Percentiles rank a stretch among this genome's conserved stretches.
Evolutionary conservation across 352 stramenopile genomes (phyloP).

Genomic region (Nothophytophthora sp.): DNA sequence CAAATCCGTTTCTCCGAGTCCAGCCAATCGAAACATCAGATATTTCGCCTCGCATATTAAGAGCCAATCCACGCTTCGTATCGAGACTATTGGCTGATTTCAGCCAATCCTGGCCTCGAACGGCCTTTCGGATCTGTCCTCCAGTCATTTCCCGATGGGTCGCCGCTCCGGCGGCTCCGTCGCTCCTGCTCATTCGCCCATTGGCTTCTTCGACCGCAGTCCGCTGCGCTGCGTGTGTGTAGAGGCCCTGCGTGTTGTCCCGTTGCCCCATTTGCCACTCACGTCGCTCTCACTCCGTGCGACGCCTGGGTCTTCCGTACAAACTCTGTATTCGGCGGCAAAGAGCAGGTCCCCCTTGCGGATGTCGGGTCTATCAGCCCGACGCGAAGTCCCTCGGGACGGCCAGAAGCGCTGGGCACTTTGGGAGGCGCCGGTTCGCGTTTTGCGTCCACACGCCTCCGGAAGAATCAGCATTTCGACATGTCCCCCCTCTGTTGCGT

Average conservation of each 20-base stretch:
- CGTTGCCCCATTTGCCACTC: conserved; percentile 67
- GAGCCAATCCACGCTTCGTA: too few relatives aligned
- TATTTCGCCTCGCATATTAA: too few relatives aligned
- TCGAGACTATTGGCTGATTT: not conserved
- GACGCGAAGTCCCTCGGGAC: conserved; percentile 65
- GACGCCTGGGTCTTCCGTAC: conserved; percentile 71
- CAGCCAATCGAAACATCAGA: too few relatives aligned
- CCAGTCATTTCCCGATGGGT: conserved; percentile 7
- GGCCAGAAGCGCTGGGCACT: conserved; percentile 81
- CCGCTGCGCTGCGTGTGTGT: conserved; percentile 5
- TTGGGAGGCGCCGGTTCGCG: conserved; percentile 50
- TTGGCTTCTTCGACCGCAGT: conserved; percentile 2
- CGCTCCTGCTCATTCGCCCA: too few relatives aligned
- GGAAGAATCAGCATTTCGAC: conserved; percentile 87
- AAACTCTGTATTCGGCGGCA: conserved; percentile 42
- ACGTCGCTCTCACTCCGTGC: conserved; percentile 50
- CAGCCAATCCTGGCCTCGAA: conserved; percentile 10
- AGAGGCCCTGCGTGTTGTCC: conserved; percentile 3
- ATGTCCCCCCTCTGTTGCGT: conserved; percentile 25
- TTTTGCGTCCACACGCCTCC: conserved; percentile 56
- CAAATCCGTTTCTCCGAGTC: too few relatives aligned
- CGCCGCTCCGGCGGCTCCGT: too few relatives aligned
- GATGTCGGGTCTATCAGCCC: conserved; percentile 84
- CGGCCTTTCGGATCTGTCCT: conserved; percentile 1
- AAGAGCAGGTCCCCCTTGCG: conserved; percentile 61